These are phyloP conservation scores for Wallacemonas sp. DNA, from an alignment of 208 protist genomes.

Conservation along the genomic window DNA sequence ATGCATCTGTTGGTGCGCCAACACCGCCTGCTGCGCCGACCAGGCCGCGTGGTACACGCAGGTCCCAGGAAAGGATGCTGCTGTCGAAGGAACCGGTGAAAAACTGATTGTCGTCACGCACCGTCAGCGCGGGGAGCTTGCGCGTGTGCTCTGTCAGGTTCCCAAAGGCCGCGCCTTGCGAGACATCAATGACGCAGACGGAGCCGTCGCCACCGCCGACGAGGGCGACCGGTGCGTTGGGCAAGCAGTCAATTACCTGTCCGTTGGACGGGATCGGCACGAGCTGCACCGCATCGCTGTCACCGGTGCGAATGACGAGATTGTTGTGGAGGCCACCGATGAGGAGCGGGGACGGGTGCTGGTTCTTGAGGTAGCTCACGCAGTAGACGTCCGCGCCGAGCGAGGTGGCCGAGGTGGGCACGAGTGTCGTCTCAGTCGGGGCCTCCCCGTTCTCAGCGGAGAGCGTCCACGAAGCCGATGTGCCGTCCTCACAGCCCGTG, in stretches of 20 bases:
- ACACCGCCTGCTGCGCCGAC: constrained; percentile 25
- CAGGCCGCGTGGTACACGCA: constrained; percentile 49
- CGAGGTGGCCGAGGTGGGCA: constrained; percentile 47
- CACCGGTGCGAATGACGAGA: constrained; percentile 50
- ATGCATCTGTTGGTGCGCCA: constrained; percentile 13
- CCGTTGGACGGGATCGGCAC: constrained; percentile 61
- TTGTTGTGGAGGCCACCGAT: constrained; percentile 75
- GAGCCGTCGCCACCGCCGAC: constrained; percentile 81
- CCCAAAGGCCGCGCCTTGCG: constrained; percentile 21
- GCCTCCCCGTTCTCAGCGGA: constrained; percentile 21
- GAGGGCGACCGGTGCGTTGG: constrained; percentile 37
- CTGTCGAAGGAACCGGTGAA: constrained; percentile 84
- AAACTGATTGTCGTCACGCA: constrained; percentile 71
- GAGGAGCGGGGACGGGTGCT: constrained; percentile 45
- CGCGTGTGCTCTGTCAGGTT: constrained; percentile 57
- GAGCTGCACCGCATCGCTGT: constrained; percentile 36
- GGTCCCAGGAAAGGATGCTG: constrained; percentile 81
- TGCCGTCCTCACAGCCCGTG: constrained; percentile 80
- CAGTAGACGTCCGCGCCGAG: constrained; percentile 80
- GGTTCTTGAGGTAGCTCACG: constrained; percentile 60
- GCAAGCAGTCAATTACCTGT: constrained; percentile 72
- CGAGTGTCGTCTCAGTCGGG: constrained; percentile 33
- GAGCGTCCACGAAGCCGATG: constrained; percentile 56
- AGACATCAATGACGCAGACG: constrained; percentile 59
- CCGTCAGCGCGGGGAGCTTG: constrained; percentile 78